Percentiles rank a stretch among this genome's conserved stretches.
Conservation (phyloP, 2,329 filamentous ascomycete species). For the Fusarium circinatum region DNA sequence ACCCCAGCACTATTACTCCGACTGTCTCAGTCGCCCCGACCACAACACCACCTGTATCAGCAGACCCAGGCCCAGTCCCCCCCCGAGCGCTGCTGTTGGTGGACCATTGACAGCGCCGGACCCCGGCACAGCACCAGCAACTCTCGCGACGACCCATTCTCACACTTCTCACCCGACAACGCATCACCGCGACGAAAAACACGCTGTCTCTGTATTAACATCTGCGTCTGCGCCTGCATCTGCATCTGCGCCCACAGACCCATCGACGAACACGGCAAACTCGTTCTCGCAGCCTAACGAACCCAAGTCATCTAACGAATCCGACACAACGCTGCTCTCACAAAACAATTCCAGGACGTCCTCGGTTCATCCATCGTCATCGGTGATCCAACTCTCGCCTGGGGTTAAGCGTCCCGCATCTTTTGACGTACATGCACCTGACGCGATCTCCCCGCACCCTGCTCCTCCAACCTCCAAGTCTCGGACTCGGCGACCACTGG, state of each 20-base stretch:
- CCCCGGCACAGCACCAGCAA: constrained; percentile 23
- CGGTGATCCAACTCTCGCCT: constrained; percentile 37
- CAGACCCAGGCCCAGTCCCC: constrained; percentile 25
- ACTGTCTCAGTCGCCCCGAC: constrained; percentile 35
- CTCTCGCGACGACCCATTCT: constrained; percentile 33
- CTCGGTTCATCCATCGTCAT: constrained; percentile 48
- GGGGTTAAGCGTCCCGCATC: constrained; percentile 42
- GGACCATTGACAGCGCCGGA: constrained; percentile 27
- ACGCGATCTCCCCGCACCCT: constrained; percentile 41
- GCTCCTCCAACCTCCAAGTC: constrained; percentile 45
- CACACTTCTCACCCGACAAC: constrained; percentile 43
- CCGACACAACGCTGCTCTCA: constrained; percentile 33
- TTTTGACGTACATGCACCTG: constrained; percentile 41
- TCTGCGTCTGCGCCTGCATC: constrained; percentile 20
- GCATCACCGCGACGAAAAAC: constrained; percentile 44
- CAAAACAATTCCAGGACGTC: constrained; percentile 48
- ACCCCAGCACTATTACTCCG: constrained; percentile 28
- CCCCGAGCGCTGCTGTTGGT: constrained; percentile 23
- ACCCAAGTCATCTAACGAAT: constrained; percentile 21
- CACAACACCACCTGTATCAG: constrained; percentile 24
- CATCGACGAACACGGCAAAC: constrained; percentile 18
- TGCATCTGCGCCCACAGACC: constrained; percentile 28
- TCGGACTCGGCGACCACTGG: constrained; percentile 52
- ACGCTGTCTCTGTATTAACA: constrained; percentile 32
- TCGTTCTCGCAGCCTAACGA: constrained; percentile 12